phyloP scores from a whole-genome alignment of 176 grass and related monocot genomes.

The Rhynchospora tenuis region DNA sequence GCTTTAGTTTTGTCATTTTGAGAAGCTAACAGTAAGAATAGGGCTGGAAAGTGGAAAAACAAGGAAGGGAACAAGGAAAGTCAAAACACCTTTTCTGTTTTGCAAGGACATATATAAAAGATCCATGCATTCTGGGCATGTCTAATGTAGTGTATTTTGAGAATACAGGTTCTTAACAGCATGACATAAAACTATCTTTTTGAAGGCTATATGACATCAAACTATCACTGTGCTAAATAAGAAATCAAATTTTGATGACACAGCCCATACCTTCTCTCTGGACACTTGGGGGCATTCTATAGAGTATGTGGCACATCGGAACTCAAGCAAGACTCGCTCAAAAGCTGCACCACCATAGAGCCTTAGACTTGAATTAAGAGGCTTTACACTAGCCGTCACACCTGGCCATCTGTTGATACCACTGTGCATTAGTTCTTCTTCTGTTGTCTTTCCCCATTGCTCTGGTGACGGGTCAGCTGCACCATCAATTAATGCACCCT shows the following conservation, averaged over 20 bases:
- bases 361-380: conserved; percentile 73
- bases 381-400: conserved; percentile 52
- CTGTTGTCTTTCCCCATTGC: conserved; percentile 92
- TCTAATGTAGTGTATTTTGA: not conserved
- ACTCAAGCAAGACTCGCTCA: conserved; percentile 95
- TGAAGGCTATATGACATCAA: too few relatives aligned
- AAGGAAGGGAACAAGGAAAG: too few relatives aligned
- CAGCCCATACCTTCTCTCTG: conserved; percentile 64
- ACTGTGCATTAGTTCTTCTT: conserved; percentile 81
- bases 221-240: not conserved
- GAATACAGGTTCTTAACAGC: not conserved
- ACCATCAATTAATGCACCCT: conserved; percentile 86
- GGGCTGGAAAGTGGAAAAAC: too few relatives aligned
- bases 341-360: conserved; percentile 93
- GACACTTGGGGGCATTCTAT: conserved; percentile 91
- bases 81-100: not conserved
- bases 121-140: not conserved
- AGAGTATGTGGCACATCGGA: conserved; percentile 85
- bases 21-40: too few relatives aligned
- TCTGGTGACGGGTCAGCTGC: conserved; percentile 90
- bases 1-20: not conserved
- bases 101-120: not conserved
- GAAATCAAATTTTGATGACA: not conserved
- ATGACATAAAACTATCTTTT: not conserved
- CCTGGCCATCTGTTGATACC: conserved; percentile 86